A percentile compares a stretch with the other conserved stretches of the same genome.
These are phyloP conservation scores for Phytophthora multivora DNA, from an alignment of 352 stramenopile species.

Conservation along the genomic window DNA sequence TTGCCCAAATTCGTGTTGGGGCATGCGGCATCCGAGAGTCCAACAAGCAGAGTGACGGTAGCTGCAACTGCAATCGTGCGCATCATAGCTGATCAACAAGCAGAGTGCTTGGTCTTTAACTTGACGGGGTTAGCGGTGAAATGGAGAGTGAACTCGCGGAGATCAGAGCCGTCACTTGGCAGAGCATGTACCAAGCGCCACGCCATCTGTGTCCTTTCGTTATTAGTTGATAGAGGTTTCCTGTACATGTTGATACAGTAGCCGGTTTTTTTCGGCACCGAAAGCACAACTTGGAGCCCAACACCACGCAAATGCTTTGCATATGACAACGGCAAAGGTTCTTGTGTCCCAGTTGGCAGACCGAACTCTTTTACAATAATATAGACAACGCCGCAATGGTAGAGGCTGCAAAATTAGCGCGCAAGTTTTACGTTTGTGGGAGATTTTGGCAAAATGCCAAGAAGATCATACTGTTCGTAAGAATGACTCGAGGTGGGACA, in stretches of 20 bases:
- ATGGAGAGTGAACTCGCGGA: neutral
- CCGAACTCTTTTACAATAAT: too few species aligned
- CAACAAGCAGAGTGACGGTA: constrained; percentile 3
- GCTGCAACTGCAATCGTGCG: constrained; percentile 8
- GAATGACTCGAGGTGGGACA: neutral
- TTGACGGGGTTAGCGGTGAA: neutral
- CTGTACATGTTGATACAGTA: neutral
- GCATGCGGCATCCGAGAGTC: constrained; percentile 16
- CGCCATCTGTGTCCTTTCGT: constrained; percentile 2
- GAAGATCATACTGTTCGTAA: too few species aligned
- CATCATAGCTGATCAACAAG: constrained; percentile 1
- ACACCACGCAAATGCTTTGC: constrained; percentile 17
- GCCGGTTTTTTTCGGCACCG: constrained; percentile 3
- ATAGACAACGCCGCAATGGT: neutral
- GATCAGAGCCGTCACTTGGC: neutral
- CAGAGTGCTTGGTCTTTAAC: constrained; percentile 4
- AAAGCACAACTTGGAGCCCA: neutral
- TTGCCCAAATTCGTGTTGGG: constrained; percentile 23
- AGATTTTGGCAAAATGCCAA: too few species aligned
- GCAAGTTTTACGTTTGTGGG: too few species aligned
- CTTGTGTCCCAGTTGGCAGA: constrained; percentile 8
- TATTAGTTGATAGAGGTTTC: constrained; percentile 11
- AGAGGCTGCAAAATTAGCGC: neutral
- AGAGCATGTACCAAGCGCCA: constrained; percentile 5
- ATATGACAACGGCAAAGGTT: constrained; percentile 23